Conservation (phyloP, 176 grass and related monocot genomes). For the Neostapfia colusana region DNA sequence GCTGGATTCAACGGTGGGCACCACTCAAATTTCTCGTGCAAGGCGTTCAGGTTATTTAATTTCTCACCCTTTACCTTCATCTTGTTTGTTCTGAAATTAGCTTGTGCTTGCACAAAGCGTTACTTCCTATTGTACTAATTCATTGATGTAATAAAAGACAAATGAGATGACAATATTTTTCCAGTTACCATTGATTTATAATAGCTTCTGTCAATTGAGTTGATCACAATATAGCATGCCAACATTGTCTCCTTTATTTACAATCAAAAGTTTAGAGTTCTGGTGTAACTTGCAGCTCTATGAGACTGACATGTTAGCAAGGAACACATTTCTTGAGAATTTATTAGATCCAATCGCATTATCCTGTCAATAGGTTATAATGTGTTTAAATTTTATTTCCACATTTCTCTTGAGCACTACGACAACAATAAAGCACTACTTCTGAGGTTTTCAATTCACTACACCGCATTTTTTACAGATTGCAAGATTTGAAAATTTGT, state of each 20-base stretch:
- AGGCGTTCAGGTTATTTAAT: constrained; percentile 70
- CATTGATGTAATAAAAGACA: constrained; percentile 16
- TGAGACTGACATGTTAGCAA: not conserved
- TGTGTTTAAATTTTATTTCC: constrained; percentile 16
- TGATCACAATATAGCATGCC: not conserved
- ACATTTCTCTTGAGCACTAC: not conserved
- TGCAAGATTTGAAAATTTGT: not conserved
- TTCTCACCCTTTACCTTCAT: not conserved
- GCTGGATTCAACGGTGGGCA: constrained; percentile 72
- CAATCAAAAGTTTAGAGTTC: not conserved
- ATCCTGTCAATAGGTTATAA: no score
- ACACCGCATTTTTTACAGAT: not conserved
- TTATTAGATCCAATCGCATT: not conserved
- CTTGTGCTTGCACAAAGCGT: not conserved
- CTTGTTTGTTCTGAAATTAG: constrained; percentile 27
- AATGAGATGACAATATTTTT: constrained; percentile 3
- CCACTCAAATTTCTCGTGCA: constrained; percentile 71
- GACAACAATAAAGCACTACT: not conserved
- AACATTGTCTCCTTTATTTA: not conserved
- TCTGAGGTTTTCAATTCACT: not conserved
- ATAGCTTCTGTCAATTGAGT: not conserved
- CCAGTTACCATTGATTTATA: not conserved
- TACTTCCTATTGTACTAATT: constrained; percentile 9
- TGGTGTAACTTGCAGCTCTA: not conserved
- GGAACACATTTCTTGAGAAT: constrained; percentile 4